Evolutionary conservation across 192 early-diverging fungal genomes (phyloP).

Genomic region (Coemansia reversa): DNA sequence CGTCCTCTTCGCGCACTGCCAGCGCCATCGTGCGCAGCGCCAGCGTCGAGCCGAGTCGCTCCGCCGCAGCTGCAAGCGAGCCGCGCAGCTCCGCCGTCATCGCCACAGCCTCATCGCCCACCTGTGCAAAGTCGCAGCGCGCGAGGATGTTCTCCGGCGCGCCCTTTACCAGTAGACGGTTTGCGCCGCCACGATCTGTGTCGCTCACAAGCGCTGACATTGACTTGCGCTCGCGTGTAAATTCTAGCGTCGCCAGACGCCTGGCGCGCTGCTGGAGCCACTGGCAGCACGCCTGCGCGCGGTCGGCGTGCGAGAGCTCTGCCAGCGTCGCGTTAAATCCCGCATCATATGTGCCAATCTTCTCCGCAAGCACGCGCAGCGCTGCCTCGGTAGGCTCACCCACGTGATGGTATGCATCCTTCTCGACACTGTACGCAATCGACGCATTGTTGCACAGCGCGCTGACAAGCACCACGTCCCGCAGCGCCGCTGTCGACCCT

Average conservation of each 20-base stretch:
- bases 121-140: slow-evolving; percentile 64
- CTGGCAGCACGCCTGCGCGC: slow-evolving; percentile 70
- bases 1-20: slow-evolving; percentile 73
- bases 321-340: slow-evolving; percentile 63
- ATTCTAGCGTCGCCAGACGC: slow-evolving; percentile 80
- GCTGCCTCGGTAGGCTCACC: slow-evolving; percentile 99
- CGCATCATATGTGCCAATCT: slow-evolving; percentile 76
- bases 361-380: slow-evolving; percentile 89
- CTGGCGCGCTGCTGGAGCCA: slow-evolving; percentile 63
- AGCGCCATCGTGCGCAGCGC: slow-evolving; percentile 89
- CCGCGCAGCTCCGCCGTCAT: slow-evolving; percentile 66
- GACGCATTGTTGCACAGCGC: slow-evolving; percentile 90
- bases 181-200: background rate
- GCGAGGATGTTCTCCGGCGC: slow-evolving; percentile 92
- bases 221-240: slow-evolving; percentile 96
- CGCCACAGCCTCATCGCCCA: slow-evolving; percentile 51
- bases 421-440: slow-evolving; percentile 75
- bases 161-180: slow-evolving; percentile 84
- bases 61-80: slow-evolving; percentile 63
- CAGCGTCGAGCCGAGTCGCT: slow-evolving; percentile 71
- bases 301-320: slow-evolving; percentile 55
- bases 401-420: slow-evolving; percentile 66
- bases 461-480: slow-evolving; percentile 58
- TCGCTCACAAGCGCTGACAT: slow-evolving; percentile 85
- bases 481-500: slow-evolving; percentile 65